phyloP scores from a whole-genome alignment of 208 protist genomes.

The Kentomonas sorsogonicus region DNA sequence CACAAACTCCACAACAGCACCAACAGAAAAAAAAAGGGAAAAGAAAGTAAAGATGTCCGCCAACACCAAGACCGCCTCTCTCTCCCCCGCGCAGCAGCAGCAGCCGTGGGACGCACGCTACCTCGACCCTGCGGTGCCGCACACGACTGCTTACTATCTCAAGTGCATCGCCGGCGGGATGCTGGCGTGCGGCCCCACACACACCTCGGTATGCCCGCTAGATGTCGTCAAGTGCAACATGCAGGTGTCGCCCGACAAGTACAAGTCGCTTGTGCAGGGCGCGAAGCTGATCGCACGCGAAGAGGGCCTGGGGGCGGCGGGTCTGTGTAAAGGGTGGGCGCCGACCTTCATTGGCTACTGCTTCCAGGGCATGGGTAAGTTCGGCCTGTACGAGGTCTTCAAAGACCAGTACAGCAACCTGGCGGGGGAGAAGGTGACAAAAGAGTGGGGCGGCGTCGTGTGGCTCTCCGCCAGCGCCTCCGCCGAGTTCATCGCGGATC shows the following conservation, averaged over 20 bases:
- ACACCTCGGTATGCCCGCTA: slow-evolving; percentile 91
- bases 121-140: slow-evolving; percentile 58
- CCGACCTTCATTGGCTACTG: slow-evolving; percentile 92
- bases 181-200: slow-evolving; percentile 92
- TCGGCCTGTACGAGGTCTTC: slow-evolving; percentile 94
- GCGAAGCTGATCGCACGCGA: slow-evolving; percentile 53
- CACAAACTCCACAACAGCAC: neutral
- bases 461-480: slow-evolving; percentile 89
- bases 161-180: slow-evolving; percentile 92
- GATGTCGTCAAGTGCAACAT: slow-evolving; percentile 97
- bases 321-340: slow-evolving; percentile 86
- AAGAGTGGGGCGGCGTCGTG: slow-evolving; percentile 74
- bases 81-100: too few relatives aligned
- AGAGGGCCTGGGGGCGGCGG: slow-evolving; percentile 65
- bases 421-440: slow-evolving; percentile 76
- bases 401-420: slow-evolving; percentile 88
- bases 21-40: neutral
- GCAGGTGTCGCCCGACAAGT: slow-evolving; percentile 89
- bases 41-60: too few relatives aligned
- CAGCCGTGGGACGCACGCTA: slow-evolving; percentile 74
- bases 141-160: slow-evolving; percentile 85
- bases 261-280: slow-evolving; percentile 68
- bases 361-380: slow-evolving; percentile 91
- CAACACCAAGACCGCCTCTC: too few relatives aligned
- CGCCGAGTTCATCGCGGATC: slow-evolving; percentile 95